These are phyloP conservation scores for Penicillium argentinense DNA, from an alignment of 495 filamentous ascomycete genomes.

Conservation along the genomic window DNA sequence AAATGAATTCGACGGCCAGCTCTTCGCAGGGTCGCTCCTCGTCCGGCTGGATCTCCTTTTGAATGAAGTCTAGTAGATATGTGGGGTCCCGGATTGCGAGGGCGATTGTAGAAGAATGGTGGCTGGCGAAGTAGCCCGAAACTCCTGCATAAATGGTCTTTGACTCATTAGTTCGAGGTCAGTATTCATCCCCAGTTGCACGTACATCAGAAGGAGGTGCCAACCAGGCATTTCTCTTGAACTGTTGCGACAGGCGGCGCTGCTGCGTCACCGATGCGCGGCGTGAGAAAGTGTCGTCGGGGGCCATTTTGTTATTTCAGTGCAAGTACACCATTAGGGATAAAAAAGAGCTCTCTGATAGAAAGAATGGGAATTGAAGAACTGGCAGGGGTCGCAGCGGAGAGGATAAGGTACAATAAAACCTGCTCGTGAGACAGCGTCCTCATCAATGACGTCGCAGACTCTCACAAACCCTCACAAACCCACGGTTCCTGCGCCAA, in stretches of 20 bases:
- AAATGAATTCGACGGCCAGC: constrained; percentile 52
- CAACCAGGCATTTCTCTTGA: constrained; percentile 24
- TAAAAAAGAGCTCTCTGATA: no score
- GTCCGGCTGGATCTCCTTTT: constrained; percentile 46
- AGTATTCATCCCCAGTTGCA: no score
- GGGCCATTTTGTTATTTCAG: constrained; percentile 9
- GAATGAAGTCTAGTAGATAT: constrained; percentile 74
- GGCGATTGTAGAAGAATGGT: constrained; percentile 55
- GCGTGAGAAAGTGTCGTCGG: constrained; percentile 24
- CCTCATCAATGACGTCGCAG: constrained; percentile 12
- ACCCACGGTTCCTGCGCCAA: constrained; percentile 8
- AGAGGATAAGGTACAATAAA: no score
- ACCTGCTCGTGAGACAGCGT: no score
- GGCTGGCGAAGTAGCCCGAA: constrained; percentile 51
- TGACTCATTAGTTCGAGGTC: no score
- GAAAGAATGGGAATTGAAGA: background rate
- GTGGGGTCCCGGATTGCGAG: constrained; percentile 75
- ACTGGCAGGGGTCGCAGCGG: no score
- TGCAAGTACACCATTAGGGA: no score
- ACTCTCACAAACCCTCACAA: constrained; percentile 1
- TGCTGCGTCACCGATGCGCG: constrained; percentile 33
- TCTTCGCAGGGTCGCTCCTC: constrained; percentile 30
- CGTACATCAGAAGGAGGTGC: constrained; percentile 23
- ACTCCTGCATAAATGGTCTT: constrained; percentile 67
- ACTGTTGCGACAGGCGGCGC: constrained; percentile 29